Base-by-base conservation (phyloP, 2,329 filamentous ascomycete species). In the Chaetomiaceae sp. region DNA sequence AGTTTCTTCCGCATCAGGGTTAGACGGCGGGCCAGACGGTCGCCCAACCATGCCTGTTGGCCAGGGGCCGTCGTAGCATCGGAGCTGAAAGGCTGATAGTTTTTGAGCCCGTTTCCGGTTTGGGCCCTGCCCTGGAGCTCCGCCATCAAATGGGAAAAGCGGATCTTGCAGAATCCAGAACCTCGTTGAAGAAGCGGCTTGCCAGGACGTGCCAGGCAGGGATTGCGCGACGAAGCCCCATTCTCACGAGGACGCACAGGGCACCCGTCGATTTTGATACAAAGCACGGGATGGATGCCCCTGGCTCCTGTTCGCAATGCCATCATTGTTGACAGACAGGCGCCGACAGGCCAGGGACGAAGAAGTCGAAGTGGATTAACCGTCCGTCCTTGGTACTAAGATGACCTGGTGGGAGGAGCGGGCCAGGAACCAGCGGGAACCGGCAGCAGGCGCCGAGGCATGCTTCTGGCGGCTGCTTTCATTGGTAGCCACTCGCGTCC, bases 1-100 rank as follows among this genome's bases (percentile, higher is more conserved):
- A 47, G 49, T 51, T 40, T 34, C 33, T 44, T 43, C 44, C 44
- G 40, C 6, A 52, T 44, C 33, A 12, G 50, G 50, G 30, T 25
- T 47, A 39, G 50, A 16, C 39, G 12, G 16, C 14, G 25, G 44
- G 33, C 44, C 44, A 48, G 44, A 40, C 40, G 39, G 35, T 25
- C 31, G 13, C 35, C 19, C 31, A 25, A 5, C 21, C 17, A 27
- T 35, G 44, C 34, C n/a, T 21, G 5, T 16, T 17, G 31, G 16
- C 39, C 25, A 37, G 40, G 40, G 25, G 44, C 23, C n/a, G 17
- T 21, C 25, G 27, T n/a, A 25, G 13, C 12, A 17, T 21, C 7
- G 27, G 44, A 43, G 44, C 44, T 48, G 50, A 44, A 23, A 38
- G 34, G 41, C 42, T 34, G 41, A 34, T 34, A 35, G 5, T 46